Conservation (phyloP, 805 yeast genomes). For the Cyberlindnera lachancei region DNA sequence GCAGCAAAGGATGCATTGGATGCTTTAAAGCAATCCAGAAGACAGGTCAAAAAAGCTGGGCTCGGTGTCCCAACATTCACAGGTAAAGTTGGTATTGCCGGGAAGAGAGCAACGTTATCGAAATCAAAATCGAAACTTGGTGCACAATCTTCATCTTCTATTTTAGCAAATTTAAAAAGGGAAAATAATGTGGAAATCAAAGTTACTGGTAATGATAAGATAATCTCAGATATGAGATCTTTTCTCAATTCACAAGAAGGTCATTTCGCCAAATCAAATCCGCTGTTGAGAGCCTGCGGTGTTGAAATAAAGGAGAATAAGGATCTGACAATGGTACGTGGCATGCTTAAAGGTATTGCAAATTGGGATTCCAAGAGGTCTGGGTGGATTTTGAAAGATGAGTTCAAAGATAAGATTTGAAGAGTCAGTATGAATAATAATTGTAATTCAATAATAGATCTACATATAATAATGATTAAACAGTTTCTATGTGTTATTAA, state of each 20-base stretch:
- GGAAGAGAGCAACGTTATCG: constrained; percentile 32
- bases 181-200: constrained; percentile 22
- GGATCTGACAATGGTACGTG: constrained; percentile 55
- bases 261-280: constrained; percentile 40
- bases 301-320: constrained; percentile 38
- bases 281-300: constrained; percentile 33
- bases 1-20: constrained; percentile 46
- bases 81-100: constrained; percentile 84
- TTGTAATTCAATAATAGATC: too few relatives aligned
- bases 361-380: constrained; percentile 50
- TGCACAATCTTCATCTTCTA: constrained; percentile 37
- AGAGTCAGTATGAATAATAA: too few relatives aligned
- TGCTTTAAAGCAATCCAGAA: constrained; percentile 51
- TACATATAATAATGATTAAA: not conserved
- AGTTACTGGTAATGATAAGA: constrained; percentile 12
- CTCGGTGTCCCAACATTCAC: constrained; percentile 96
- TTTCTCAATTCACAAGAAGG: constrained; percentile 31
- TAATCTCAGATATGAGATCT: constrained; percentile 31
- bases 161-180: constrained; percentile 40
- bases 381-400: constrained; percentile 63
- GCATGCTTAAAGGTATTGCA: constrained; percentile 62
- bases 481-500: too few relatives aligned
- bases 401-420: constrained; percentile 30
- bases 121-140: constrained; percentile 8
- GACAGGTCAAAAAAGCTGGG: constrained; percentile 29